Base-by-base conservation (phyloP, 2,329 filamentous ascomycete species). In the Phaeophleospora eucalypticola region DNA sequence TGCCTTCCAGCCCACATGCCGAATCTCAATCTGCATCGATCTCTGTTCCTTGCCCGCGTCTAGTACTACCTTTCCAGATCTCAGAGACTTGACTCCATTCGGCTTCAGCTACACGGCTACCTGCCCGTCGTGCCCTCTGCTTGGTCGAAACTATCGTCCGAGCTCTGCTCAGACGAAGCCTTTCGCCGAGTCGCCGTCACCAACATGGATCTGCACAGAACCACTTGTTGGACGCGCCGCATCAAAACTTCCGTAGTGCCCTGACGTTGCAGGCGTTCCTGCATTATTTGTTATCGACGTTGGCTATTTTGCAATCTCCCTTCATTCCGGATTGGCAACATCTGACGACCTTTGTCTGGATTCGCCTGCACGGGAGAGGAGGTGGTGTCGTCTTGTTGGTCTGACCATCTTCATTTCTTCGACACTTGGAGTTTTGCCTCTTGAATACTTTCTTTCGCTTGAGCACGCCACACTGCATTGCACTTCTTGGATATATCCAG, bases 81-180 rank as follows among this genome's bases (percentile, higher is more conserved):
- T 51, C 40, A 51, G 36, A 41, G 40, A 44, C 44, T 47, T 45
- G 35, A 15, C 44, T 47, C 20, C 40, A 47, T 43, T 42, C 16
- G 35, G 41, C 18, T n/a, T n/a, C n/a, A n/a, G n/a, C n/a, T n/a
- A n/a, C n/a, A n/a, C 17, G 41, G 18, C 27, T 27, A 20, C n/a
- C 16, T 29, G 34, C 45, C 41, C 34, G 42, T 45, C 36, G 33
- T 19, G 34, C 41, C 32, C 27, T 53, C 43, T 49, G 42, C 43
- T 39, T 36, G 43, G 46, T 46, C 18, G 43, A 44, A 17, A 15
- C 18, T 18, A 24, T 46, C 33, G 36, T 17, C 33, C 37, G 33
- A 29, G 39, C 24, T 46, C 39, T 34, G 32, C 29, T 18, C 21
- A 34, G 27, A 34, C 32, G 12, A 6, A 37, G 41, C 35, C 43